Evolutionary conservation across 2,329 filamentous ascomycete genomes (phyloP), one percentile per base, ranked within the genome.

Genomic region (Cryphonectria parasitica): DNA sequence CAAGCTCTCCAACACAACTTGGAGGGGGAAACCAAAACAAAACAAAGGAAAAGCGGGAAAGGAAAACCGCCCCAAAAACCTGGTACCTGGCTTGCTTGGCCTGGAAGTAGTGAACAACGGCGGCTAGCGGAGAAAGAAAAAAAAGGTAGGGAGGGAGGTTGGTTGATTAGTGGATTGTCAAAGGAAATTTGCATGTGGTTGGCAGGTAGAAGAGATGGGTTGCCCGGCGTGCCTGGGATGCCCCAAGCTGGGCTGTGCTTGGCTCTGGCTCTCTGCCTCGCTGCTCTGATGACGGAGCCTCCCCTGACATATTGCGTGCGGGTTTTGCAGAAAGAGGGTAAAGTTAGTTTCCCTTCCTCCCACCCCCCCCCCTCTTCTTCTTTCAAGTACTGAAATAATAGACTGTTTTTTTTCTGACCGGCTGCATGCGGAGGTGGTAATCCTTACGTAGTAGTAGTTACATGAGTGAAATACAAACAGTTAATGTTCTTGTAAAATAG

Each of bases 251-350:
- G 58, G 45, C 45, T 22, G 58, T 61, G 58, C 31, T 61, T 36
- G 34, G 58, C 58, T 22, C 19, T 39, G 1, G 2, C 17, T 19
- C 19, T n/a, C 43, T 6, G 19, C n/a, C 17, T 45, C n/a, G n/a
- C 43, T 45, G 43, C 19, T n/a, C 45, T 49, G 39, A 64, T 64
- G 61, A 64, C 61, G 61, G 61, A 64, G 61, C 31, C 61, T 63
- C 22, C 60, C 61, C 61, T 41, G 61, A 41, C 28, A 63, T 28
- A 63, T 63, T 63, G 39, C 61, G 61, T 63, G 61, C 61, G 34
- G 22, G 58, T 58, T 58, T 28, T 25, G 10, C 31, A 6, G 25
- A 11, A 19, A 25, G 58, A 61, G 58, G 28, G 28, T 3, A 19
- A 39, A 10, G 58, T 7, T 39, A 39, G 36, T 11, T 11, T 39